Evolutionary conservation across 352 stramenopile species (phyloP), one percentile per base, ranked within the genome.

Genomic region (Plasmopara muralis): DNA sequence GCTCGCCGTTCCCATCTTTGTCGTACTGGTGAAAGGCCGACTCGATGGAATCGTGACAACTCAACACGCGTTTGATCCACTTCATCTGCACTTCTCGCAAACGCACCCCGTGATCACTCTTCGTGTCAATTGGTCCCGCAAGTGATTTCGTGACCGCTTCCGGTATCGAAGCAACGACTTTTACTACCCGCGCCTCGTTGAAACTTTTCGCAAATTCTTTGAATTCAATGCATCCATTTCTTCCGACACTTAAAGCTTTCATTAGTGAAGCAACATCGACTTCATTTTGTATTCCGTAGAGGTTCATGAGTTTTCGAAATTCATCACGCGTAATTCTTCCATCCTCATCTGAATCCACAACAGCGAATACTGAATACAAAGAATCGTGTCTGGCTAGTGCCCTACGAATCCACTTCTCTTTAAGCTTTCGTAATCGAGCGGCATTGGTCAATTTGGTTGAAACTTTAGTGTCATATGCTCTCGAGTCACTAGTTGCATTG

Each of bases 171-270:
- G 47, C 54, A 8, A 30, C 28, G 9, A 51, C 33, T 39, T 53
- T 65, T 9, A 16, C 42, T 18, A 65, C 52, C 25, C 57, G 29
- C 30, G 30, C 39, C 38, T 83, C 72, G 33, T 82, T 63, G 50
- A 88, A 89, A n/a, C 83, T 60, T 2, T 63, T 76, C 2, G 54
- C 47, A 52, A 89, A 89, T 37, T 88, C 77, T 25, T 86, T 74
- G 28, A 74, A 89, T 30, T 79, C 68, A 25, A 89, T 72, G 7
- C 55, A 53, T 0, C 67, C 75, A 2, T 72, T 81, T 6, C 45
- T 33, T 33, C 87, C 73, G 0, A 60, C 42, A 42, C 87, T 75
- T 4, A 87, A 39, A 0, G 64, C 66, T 25, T 69, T 66, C 28
- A 78, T 69, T n/a, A 87, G 50, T 8, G 57, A 47, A 4, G 62